phyloP scores from a whole-genome alignment of 306 rosid species.

The Hippophae tibetana region DNA sequence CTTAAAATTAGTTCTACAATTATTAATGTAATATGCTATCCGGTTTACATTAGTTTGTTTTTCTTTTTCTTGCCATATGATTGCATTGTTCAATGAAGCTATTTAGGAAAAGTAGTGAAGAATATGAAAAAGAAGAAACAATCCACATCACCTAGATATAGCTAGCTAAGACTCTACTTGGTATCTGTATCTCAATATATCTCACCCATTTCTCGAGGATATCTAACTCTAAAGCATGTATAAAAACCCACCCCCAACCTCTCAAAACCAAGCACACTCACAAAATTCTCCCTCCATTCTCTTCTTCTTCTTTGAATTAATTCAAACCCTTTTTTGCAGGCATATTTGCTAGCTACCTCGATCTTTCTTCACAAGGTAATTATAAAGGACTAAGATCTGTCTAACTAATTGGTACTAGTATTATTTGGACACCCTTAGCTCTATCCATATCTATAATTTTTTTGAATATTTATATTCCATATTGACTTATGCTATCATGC shows the following conservation, averaged over 20 bases:
- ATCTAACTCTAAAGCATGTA: conserved; percentile 36
- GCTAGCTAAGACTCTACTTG: conserved; percentile 12
- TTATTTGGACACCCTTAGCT: background rate
- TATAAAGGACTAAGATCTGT: no score
- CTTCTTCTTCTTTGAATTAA: background rate
- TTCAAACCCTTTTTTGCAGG: background rate
- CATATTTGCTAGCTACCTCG: background rate
- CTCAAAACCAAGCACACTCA: conserved; percentile 20
- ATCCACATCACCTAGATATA: no score
- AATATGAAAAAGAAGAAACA: conserved; percentile 19
- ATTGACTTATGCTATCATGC: no score
- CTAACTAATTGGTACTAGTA: no score
- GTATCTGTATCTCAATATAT: conserved; percentile 1
- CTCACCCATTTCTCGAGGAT: conserved; percentile 44
- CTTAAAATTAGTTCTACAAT: no score
- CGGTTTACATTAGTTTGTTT: conserved; percentile 9
- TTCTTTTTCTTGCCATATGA: conserved; percentile 24
- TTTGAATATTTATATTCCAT: no score
- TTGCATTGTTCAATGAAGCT: conserved; percentile 36
- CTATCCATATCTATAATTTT: background rate
- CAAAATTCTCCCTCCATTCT: conserved; percentile 5
- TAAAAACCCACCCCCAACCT: conserved; percentile 42
- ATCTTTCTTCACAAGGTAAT: background rate
- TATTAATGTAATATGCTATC: no score
- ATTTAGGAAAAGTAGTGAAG: conserved; percentile 12